A percentile compares a stretch with the other conserved stretches of the same genome.
These are phyloP conservation scores for Chionographis japonica DNA, from an alignment of 106 monocot species.

Conservation along the genomic window DNA sequence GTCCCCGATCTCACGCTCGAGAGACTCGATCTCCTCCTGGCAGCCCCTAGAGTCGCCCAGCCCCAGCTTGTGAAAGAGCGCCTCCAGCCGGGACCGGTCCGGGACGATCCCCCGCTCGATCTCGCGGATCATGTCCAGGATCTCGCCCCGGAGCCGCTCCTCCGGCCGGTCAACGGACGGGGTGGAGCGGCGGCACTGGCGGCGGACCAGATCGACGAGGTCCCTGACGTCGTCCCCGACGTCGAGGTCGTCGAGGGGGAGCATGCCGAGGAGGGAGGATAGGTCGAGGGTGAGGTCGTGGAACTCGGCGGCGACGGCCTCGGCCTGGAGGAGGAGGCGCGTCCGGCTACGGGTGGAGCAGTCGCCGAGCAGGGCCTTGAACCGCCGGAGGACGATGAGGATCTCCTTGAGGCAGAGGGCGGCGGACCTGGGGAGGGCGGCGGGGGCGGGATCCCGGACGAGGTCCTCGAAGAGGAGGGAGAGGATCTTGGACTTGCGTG, in stretches of 20 bases:
- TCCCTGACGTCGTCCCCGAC: constrained; percentile 53
- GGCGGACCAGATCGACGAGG: constrained; percentile 35
- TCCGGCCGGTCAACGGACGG: constrained; percentile 14
- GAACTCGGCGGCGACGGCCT: constrained; percentile 31
- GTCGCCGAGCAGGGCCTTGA: constrained; percentile 34
- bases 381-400: constrained; percentile 45
- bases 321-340: constrained; percentile 39
- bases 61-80: constrained; percentile 42
- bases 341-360: constrained; percentile 49
- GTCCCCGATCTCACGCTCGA: constrained; percentile 76
- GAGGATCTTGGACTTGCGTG: constrained; percentile 41
- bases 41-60: constrained; percentile 36
- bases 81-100: constrained; percentile 30
- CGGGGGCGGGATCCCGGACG: neutral
- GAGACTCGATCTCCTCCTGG: constrained; percentile 56
- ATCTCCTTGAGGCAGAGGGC: constrained; percentile 55
- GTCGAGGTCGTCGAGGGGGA: constrained; percentile 41
- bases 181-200: constrained; percentile 40
- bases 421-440: constrained; percentile 30
- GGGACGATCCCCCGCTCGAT: constrained; percentile 63
- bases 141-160: constrained; percentile 27
- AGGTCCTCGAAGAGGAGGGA: constrained; percentile 60
- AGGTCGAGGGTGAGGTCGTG: constrained; percentile 46
- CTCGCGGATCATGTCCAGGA: constrained; percentile 46
- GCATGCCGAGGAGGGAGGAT: constrained; percentile 52